Base-by-base conservation (phyloP, 805 yeast species). In the Candida pini region DNA sequence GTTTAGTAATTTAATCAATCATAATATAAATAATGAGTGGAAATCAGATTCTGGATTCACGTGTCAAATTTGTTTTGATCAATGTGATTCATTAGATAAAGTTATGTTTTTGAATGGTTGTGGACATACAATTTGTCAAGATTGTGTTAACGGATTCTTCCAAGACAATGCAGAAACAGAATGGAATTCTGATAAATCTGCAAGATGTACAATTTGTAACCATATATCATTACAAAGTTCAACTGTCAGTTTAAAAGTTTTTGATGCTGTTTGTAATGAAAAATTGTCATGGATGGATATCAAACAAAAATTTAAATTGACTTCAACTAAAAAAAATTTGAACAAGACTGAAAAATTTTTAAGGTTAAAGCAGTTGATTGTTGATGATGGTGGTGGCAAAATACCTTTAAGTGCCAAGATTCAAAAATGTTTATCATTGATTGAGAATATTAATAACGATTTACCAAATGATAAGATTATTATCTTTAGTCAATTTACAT, bases 401-500 rank as follows among this genome's bases (percentile, higher is more conserved):
- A 53, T 86, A 48, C 64, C 61, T 15, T 59, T 73, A 1, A 84
- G 95, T 1, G 81, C 88, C 2, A 90, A 90, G 52, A 71, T 88
- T 44, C 67, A 63, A 4, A 73, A 74, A 43, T 71, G 84, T 31
- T 43, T 87, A 28, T 70, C 74, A 27, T 48, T 84, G 12, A 63
- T 90, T 14, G 52, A 66, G 27, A 61, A 69, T 3, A 76, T 87
- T 14, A 56, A 69, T 34, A 37, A 36, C 0, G 61, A 67, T 4
- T 60, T 67, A 28, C 76, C 81, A 0, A 74, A 66, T 21, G 95
- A 88, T 43, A 90, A 90, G 59, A 65, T 88, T 6, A 76, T 90
- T 36, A 64, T 92, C 1, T 92, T 92, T 48, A 80, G 94, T 2
- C 95, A 86, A 47, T 92, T 94, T 59, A 81, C 92, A 2, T 62